phyloP scores from a whole-genome alignment of 345 rosid species.

The Sisymbrium altissimum region DNA sequence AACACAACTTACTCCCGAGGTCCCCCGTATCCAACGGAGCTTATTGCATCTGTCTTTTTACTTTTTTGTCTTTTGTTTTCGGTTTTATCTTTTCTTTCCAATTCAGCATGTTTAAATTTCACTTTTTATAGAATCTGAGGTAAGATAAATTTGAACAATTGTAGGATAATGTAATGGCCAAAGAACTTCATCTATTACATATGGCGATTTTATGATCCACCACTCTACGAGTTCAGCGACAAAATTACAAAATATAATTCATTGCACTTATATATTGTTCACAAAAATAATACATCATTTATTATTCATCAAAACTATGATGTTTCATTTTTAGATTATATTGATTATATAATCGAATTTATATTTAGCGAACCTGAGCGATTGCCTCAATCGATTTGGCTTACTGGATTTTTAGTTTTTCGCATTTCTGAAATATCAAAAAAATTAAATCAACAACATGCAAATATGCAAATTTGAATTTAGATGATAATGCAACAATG shows the following conservation, averaged over 20 bases:
- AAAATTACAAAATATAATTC: no score
- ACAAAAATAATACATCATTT: no score
- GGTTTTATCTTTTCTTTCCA: neutral
- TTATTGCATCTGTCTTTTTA: constrained; percentile 9
- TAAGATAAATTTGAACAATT: neutral
- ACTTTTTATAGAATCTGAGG: neutral
- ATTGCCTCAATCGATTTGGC: neutral
- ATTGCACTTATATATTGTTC: no score
- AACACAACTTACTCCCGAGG: neutral
- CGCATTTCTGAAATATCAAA: neutral
- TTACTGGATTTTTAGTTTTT: neutral
- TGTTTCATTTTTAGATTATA: neutral
- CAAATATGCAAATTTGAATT: neutral
- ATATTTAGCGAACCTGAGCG: neutral
- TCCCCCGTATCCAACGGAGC: neutral
- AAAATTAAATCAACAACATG: neutral
- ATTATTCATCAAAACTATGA: neutral
- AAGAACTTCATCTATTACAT: neutral
- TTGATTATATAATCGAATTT: neutral
- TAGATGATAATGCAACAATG: neutral
- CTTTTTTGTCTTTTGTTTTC: no score
- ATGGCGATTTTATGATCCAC: neutral
- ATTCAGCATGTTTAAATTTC: neutral
- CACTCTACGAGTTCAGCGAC: neutral
- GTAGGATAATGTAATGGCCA: neutral